A percentile compares a stretch with the other conserved stretches of the same genome.
phyloP scores from a whole-genome alignment of 352 stramenopile species.

The Globisporangium takayamanum region DNA sequence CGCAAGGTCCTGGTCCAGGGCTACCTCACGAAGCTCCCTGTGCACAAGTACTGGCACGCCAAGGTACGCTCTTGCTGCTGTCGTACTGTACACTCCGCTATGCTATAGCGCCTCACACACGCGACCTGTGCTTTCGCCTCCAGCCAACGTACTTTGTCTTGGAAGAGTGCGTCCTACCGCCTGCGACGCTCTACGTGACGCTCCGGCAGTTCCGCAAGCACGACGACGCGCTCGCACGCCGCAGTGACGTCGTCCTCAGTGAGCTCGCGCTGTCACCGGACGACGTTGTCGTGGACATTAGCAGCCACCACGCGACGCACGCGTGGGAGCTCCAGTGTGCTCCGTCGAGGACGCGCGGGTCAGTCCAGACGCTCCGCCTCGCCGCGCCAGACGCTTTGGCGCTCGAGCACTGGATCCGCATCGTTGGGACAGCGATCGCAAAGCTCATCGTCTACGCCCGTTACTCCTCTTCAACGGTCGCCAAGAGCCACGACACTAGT shows the following conservation, averaged over 20 bases:
- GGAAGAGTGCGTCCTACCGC: constrained; percentile 19
- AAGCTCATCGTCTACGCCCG: constrained; percentile 16
- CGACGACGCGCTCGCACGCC: constrained; percentile 16
- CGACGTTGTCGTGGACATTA: constrained; percentile 52
- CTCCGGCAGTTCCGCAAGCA: constrained; percentile 48
- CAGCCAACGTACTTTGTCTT: constrained; percentile 52
- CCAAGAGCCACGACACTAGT: constrained; percentile 1
- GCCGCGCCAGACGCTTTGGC: constrained; percentile 23
- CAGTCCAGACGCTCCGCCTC: constrained; percentile 28
- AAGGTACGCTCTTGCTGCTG: constrained; percentile 18
- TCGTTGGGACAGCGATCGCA: constrained; percentile 38
- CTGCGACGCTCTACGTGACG: constrained; percentile 20
- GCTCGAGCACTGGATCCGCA: constrained; percentile 43
- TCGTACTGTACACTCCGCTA: neutral
- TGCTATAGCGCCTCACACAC: neutral
- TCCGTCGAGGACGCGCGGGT: neutral
- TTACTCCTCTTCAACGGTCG: constrained; percentile 19
- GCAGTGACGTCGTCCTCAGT: constrained; percentile 22
- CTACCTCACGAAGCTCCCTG: constrained; percentile 39
- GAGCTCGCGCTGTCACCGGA: constrained; percentile 41
- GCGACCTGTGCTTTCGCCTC: neutral
- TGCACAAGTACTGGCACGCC: constrained; percentile 52
- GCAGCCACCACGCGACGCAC: constrained; percentile 35
- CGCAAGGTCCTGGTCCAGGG: constrained; percentile 39
- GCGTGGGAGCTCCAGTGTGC: constrained; percentile 44